Evolutionary conservation across 2,329 filamentous ascomycete genomes (phyloP).

Genomic region (Fusarium caatingaense): DNA sequence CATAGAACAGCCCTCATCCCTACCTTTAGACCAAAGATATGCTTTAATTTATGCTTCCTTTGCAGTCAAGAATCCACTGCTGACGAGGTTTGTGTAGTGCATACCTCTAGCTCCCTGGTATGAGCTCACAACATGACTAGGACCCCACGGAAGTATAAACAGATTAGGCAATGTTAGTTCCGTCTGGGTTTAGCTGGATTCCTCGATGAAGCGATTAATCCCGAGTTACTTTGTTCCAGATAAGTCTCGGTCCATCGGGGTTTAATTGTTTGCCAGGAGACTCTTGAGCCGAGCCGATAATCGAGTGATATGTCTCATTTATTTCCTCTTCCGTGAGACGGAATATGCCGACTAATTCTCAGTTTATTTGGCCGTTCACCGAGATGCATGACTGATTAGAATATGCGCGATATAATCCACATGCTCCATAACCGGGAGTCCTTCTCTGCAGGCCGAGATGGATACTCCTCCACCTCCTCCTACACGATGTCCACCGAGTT

Average conservation of each 20-base stretch:
- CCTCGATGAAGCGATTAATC: slow-evolving; percentile 19
- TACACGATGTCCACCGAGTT: not conserved
- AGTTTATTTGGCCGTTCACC: not conserved
- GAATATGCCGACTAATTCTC: slow-evolving; percentile 2
- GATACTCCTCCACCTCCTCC: not conserved
- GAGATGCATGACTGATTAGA: not conserved
- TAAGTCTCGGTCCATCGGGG: slow-evolving; percentile 7
- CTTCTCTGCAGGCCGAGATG: not conserved
- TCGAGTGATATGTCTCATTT: slow-evolving; percentile 2
- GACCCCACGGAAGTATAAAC: not conserved
- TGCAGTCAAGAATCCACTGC: not conserved
- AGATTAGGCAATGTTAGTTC: not conserved
- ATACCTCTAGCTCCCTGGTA: not conserved
- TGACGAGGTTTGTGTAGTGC: not conserved
- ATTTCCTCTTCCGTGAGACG: not conserved
- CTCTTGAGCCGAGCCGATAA: slow-evolving; percentile 7
- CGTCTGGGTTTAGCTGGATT: not conserved
- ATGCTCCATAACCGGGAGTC: slow-evolving; percentile 13
- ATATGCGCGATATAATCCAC: slow-evolving; percentile 25
- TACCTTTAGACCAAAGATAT: not conserved
- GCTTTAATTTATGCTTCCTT: not conserved
- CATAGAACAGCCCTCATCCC: slow-evolving; percentile 1
- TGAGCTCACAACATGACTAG: not conserved
- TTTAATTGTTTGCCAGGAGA: not conserved
- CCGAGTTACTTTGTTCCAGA: slow-evolving; percentile 8